Evolutionary conservation across 768 basidiomycete genomes (phyloP), one percentile per base, ranked within the genome.

Genomic region (Pleurotus pulmonarius): DNA sequence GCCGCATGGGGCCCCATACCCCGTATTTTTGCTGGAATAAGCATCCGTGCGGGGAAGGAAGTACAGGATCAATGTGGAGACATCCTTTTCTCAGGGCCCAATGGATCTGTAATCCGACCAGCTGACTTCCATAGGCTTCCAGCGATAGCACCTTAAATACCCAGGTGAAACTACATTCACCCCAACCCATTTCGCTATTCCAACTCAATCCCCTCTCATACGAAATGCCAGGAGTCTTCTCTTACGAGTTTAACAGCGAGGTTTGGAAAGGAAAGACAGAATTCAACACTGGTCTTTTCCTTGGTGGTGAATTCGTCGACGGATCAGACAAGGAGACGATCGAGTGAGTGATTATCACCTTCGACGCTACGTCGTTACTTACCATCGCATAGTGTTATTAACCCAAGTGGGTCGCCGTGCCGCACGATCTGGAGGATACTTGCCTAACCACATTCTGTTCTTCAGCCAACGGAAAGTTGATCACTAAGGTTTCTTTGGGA

Each of bases 221-320:
- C 34, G 65, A 43, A 37, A 74, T 75, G 72, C 67, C 70, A 18
- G 45, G 55, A 9, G 68, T 65, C 3, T 78, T 78, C 66, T 62
- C 68, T 2, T 68, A 86, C 75, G 71, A 80, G 22, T 87, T 83
- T 65, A 64, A 85, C 55, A 79, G 76, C 2, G 71, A 68, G 45
- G 59, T 70, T 54, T 87, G 69, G 81, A 86, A 80, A 68, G 86
- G 85, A 43, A 80, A 80, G 61, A 75, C 78, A 37, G 73, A 71
- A 18, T 82, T 89, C 67, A 67, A 69, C 57, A 87, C 88, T 3
- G 89, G 91, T 37, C 68, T 91, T 59, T 92, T 82, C 76, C 89
- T 94, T 72, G 74, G 83, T 68, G 84, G 85, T 62, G 65, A 90
- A 70, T 92, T 82, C 61, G 72, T 79, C 43, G 82, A 83, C 40